phyloP scores from a whole-genome alignment of 2,329 filamentous ascomycete genomes.

The Xenoacremonium recifei region DNA sequence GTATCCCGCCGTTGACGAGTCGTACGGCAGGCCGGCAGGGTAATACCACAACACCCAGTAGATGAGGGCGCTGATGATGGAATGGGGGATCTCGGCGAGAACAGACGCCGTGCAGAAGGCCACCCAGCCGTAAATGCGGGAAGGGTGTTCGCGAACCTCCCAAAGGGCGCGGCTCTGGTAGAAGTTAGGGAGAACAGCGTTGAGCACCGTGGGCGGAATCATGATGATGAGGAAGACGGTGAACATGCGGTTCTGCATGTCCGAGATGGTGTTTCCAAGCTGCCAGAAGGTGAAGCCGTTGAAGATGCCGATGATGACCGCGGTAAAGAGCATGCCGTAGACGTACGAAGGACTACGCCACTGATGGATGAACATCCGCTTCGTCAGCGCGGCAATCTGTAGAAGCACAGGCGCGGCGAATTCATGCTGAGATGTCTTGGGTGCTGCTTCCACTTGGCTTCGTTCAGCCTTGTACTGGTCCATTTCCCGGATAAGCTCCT shows the following conservation, averaged over 20 bases:
- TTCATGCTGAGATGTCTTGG: no score
- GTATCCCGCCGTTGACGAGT: constrained; percentile 67
- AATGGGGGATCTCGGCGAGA: constrained; percentile 69
- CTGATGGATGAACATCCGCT: constrained; percentile 69
- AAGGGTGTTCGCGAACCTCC: constrained; percentile 71
- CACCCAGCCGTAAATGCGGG: constrained; percentile 74
- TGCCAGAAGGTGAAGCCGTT: constrained; percentile 78
- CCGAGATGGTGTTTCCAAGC: constrained; percentile 63
- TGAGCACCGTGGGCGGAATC: constrained; percentile 66
- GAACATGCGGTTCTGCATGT: constrained; percentile 80
- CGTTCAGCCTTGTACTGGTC: constrained; percentile 18
- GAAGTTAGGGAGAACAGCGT: constrained; percentile 75
- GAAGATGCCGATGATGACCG: constrained; percentile 71
- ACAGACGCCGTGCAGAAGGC: constrained; percentile 74
- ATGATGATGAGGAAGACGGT: constrained; percentile 65
- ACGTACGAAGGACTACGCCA: constrained; percentile 76
- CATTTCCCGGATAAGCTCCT: constrained; percentile 62
- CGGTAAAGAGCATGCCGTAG: constrained; percentile 73
- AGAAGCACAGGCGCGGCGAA: constrained; percentile 64
- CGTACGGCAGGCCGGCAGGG: constrained; percentile 66
- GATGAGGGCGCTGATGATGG: constrained; percentile 61
- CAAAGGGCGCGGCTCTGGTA: constrained; percentile 70
- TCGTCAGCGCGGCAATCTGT: constrained; percentile 66
- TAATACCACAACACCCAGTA: constrained; percentile 80
- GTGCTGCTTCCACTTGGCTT: no score